Percentiles rank a stretch among this genome's conserved stretches.
phyloP scores from a whole-genome alignment of 371 early-diverging fungal genomes.

The Mortierella sp. region DNA sequence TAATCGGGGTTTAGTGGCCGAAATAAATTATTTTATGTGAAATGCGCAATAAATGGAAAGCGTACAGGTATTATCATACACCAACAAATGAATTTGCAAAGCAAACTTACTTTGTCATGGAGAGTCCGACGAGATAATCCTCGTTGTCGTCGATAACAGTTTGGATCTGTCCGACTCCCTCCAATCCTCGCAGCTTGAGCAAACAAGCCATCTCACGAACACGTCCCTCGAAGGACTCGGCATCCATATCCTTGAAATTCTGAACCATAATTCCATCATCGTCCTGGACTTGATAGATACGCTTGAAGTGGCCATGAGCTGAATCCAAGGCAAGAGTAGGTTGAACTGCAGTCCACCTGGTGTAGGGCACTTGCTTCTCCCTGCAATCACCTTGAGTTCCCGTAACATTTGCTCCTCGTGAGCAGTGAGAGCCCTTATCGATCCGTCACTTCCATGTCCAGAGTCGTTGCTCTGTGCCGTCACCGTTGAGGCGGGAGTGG shows the following conservation, averaged over 20 bases:
- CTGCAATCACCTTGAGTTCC: conserved; percentile 34
- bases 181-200: conserved; percentile 39
- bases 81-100: no score
- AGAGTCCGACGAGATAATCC: conserved; percentile 51
- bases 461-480: neutral
- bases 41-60: no score
- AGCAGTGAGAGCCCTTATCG: conserved; percentile 19
- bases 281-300: conserved; percentile 55
- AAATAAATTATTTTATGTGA: no score
- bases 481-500: neutral
- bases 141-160: conserved; percentile 48
- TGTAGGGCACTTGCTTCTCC: conserved; percentile 46
- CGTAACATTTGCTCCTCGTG: conserved; percentile 34
- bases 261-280: conserved; percentile 45
- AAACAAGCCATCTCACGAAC: conserved; percentile 55
- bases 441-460: conserved; percentile 5
- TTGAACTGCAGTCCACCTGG: conserved; percentile 44
- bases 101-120: conserved; percentile 56
- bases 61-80: no score
- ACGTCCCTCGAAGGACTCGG: conserved; percentile 52
- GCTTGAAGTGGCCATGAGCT: conserved; percentile 58
- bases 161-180: conserved; percentile 55
- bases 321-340: conserved; percentile 52
- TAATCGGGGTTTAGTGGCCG: no score
- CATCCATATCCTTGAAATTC: conserved; percentile 56